These are phyloP conservation scores for Begonia loranthoides DNA, from an alignment of 306 rosid species.

Conservation along the genomic window DNA sequence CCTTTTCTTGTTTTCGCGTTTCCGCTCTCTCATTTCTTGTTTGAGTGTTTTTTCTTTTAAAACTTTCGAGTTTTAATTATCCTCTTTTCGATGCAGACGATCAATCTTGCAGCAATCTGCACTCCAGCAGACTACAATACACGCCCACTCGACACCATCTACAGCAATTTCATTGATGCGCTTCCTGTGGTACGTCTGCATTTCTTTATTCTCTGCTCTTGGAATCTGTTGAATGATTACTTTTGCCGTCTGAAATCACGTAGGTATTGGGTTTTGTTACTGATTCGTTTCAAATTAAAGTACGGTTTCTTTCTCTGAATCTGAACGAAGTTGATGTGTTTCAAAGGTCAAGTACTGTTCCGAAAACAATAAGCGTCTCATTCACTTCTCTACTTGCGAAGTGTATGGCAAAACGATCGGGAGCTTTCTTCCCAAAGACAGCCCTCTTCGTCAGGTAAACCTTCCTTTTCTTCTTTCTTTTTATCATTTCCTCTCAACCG, in stretches of 20 bases:
- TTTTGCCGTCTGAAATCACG: neutral
- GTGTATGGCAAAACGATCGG: conserved; percentile 95
- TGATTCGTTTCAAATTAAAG: neutral
- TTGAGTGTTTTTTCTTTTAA: neutral
- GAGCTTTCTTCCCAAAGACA: conserved; percentile 81
- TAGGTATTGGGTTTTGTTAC: too few species aligned
- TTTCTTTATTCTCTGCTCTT: neutral
- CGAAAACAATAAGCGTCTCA: conserved; percentile 72
- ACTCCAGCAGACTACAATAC: conserved; percentile 95
- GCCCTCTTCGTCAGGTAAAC: conserved; percentile 74
- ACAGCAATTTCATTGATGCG: conserved; percentile 90
- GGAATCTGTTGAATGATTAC: neutral
- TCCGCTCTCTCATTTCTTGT: neutral
- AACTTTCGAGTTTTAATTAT: neutral
- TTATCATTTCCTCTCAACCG: too few species aligned
- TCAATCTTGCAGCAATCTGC: conserved; percentile 88
- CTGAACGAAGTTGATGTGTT: conserved; percentile 17
- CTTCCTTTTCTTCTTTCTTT: conserved; percentile 28
- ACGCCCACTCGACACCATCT: conserved; percentile 83
- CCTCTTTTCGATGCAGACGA: conserved; percentile 30
- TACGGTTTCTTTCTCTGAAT: neutral
- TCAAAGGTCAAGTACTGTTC: conserved; percentile 82
- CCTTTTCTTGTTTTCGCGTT: too few species aligned
- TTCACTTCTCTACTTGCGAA: conserved; percentile 94
- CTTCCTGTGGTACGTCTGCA: conserved; percentile 64